Conservation (phyloP, 2,329 filamentous ascomycete genomes). For the Colletotrichum eleusines region DNA sequence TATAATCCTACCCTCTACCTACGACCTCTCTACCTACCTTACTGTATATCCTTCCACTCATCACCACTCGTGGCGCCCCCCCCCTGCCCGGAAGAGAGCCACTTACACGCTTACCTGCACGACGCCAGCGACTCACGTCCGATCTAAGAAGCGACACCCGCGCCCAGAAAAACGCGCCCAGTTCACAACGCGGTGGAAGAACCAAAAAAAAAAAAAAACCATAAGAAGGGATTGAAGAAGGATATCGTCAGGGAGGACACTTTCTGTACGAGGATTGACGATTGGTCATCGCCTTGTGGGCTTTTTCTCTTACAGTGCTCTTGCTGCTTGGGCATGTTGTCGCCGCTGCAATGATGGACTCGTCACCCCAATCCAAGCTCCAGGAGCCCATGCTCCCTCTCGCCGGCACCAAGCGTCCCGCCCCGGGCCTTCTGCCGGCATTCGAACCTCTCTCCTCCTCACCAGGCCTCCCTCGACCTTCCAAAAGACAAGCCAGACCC, state of each 20-base stretch:
- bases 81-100: conserved; percentile 15
- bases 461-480: conserved; percentile 75
- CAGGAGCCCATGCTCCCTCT: conserved; percentile 53
- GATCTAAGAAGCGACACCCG: conserved; percentile 30
- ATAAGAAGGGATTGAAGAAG: background rate
- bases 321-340: conserved; percentile 33
- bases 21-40: too few species aligned
- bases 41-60: conserved; percentile 6
- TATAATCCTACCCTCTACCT: conserved; percentile 8
- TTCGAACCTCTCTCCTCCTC: conserved; percentile 87
- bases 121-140: conserved; percentile 39
- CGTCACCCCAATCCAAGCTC: conserved; percentile 52
- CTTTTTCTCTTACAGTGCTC: background rate
- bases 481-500: conserved; percentile 73
- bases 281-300: background rate
- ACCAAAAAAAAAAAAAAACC: background rate
- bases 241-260: background rate
- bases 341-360: conserved; percentile 53
- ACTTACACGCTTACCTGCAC: conserved; percentile 40
- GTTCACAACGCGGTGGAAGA: conserved; percentile 30
- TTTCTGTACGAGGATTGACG: background rate
- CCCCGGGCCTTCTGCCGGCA: conserved; percentile 78
- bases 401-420: conserved; percentile 69
- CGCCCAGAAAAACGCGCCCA: conserved; percentile 34
- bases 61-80: background rate